phyloP scores from a whole-genome alignment of 2,329 filamentous ascomycete species.

The Rutstroemia sp. region DNA sequence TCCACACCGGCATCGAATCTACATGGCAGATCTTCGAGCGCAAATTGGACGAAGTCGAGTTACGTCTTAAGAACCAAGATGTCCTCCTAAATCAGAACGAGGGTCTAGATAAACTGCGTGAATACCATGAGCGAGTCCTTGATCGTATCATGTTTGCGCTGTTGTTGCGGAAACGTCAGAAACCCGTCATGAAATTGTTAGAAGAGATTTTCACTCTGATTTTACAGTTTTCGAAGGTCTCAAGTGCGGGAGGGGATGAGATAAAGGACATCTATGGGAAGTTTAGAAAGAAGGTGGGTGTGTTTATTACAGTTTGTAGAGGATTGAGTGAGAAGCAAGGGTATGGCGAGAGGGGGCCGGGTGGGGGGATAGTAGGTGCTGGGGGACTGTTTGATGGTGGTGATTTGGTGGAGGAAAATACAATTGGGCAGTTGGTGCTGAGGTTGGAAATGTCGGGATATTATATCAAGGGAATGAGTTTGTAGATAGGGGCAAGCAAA shows the following conservation, averaged over 20 bases:
- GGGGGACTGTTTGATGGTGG: constrained; percentile 31
- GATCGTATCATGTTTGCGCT: constrained; percentile 69
- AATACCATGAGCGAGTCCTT: constrained; percentile 64
- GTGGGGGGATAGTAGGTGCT: constrained; percentile 22
- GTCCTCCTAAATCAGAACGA: constrained; percentile 38
- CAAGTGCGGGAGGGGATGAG: constrained; percentile 35
- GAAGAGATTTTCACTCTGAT: constrained; percentile 70
- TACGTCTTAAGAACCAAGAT: constrained; percentile 39
- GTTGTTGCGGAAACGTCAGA: constrained; percentile 67
- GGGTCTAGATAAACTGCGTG: constrained; percentile 60
- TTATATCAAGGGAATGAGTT: constrained; percentile 36
- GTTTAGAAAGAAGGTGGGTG: constrained; percentile 64
- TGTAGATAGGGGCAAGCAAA: constrained; percentile 3
- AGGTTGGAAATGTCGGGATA: constrained; percentile 66
- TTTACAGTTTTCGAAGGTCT: constrained; percentile 57
- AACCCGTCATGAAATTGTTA: constrained; percentile 62
- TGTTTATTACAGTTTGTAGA: constrained; percentile 68
- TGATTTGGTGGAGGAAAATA: constrained; percentile 43
- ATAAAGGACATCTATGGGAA: constrained; percentile 49
- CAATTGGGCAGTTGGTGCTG: constrained; percentile 60
- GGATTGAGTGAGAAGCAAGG: constrained; percentile 56
- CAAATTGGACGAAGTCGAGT: constrained; percentile 58
- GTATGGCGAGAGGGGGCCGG: constrained; percentile 28
- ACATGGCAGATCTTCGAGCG: constrained; percentile 66
- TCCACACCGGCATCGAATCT: constrained; percentile 66